Base-by-base conservation (phyloP, 495 filamentous ascomycete genomes). In the Tuber microsphaerosporum region DNA sequence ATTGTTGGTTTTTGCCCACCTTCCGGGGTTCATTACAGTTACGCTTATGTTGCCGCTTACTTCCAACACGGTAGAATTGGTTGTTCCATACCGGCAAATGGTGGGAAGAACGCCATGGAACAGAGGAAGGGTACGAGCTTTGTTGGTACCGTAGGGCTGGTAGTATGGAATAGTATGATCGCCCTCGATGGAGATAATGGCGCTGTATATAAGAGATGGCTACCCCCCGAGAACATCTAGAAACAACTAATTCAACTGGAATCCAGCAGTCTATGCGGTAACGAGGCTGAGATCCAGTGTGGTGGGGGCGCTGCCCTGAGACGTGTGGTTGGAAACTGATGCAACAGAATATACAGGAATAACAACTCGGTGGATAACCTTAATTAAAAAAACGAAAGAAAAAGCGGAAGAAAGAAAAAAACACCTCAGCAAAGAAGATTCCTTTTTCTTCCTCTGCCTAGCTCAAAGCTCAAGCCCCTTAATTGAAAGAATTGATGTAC, bases 301-400 rank as follows among this genome's bases (percentile, higher is more conserved):
- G 1, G 26, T 65, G n/a, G 56, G 56, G 26, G n/a, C 16, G 56
- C 56, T 65, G 26, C 26, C 26, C 56, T 34, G 56, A 65, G 26
- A 65, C 56, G 3, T 34, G 26, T 65, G 56, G 56, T 65, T 65
- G 56, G 56, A 34, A 65, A 34, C 56, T 31, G 26, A 65, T 65
- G 56, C 56, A 65, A 65, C 56, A 65, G 56, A 34, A 65, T 10
- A 26, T 16, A 61, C 26, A 31, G 26, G 56, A 65, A 65, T 65
- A 65, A 65, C 56, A 65, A 65, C 56, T 65, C 26, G 0, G 56
- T 65, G 56, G 56, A 65, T 65, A 65, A 65, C 12, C 56, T 68
- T 44, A 73, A 73, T 56, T 37, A 72, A 73, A 75, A 39, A 76
- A 74, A 69, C 20, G 20, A 46, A 48, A 10, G 45, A 31, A 44